phyloP scores from a whole-genome alignment of 345 rosid genomes.

The Citrus hindsii region DNA sequence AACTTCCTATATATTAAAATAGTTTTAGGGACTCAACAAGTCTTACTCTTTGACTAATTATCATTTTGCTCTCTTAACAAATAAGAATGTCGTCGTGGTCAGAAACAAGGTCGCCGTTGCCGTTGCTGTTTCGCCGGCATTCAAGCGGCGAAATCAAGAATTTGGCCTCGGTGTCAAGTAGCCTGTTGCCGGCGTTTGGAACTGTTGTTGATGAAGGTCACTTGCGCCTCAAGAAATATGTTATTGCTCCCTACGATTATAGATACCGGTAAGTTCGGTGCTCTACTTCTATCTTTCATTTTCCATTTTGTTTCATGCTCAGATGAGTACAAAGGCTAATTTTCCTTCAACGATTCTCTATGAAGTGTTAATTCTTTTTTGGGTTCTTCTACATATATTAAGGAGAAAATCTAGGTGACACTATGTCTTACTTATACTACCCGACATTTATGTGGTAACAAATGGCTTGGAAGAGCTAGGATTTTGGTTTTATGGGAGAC shows the following conservation, averaged over 20 bases:
- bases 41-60: neutral
- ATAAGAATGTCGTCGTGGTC: conserved; percentile 20
- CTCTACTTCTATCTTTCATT: neutral
- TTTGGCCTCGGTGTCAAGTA: conserved; percentile 73
- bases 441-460: no score
- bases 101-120: conserved; percentile 37
- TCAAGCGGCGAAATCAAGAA: conserved; percentile 59
- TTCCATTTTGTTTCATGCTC: neutral
- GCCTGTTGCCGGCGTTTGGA: conserved; percentile 87
- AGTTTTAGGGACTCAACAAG: neutral
- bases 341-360: neutral
- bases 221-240: conserved; percentile 41
- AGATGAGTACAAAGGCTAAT: neutral
- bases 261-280: conserved; percentile 64
- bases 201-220: conserved; percentile 52
- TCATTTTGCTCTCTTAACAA: neutral
- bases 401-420: no score
- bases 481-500: no score
- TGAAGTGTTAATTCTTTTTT: neutral
- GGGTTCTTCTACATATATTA: neutral
- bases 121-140: conserved; percentile 49
- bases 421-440: no score
- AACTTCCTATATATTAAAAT: neutral
- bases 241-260: conserved; percentile 75
- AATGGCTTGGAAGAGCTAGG: no score